Evolutionary conservation across 116 monocot species (phyloP).

Genomic region (Dioscorea cayenensis): DNA sequence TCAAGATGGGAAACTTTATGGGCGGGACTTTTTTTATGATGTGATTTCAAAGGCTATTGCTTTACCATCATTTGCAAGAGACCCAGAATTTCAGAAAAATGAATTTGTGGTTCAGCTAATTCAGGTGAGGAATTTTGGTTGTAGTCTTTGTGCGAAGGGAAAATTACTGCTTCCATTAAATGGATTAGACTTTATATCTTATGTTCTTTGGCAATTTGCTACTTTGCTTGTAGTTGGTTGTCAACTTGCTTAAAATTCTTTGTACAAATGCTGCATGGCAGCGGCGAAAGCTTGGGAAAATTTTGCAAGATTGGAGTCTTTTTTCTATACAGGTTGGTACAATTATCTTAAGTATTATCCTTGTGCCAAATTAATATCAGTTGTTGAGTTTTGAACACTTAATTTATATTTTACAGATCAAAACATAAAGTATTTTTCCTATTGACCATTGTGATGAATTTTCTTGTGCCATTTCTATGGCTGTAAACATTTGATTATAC

Average conservation of each 20-base stretch:
- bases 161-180: neutral
- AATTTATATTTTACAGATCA: no score
- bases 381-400: neutral
- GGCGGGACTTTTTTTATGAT: conserved; percentile 55
- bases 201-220: conserved; percentile 3
- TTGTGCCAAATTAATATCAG: neutral
- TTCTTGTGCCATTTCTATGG: no score
- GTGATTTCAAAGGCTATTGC: conserved; percentile 63
- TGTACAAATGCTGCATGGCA: conserved; percentile 98
- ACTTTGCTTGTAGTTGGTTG: conserved; percentile 42
- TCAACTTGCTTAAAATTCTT: conserved; percentile 87
- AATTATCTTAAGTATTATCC: neutral
- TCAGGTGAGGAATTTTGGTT: conserved; percentile 42
- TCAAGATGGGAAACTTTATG: conserved; percentile 89
- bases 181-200: neutral
- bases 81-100: conserved; percentile 64
- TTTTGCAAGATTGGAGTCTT: conserved; percentile 93
- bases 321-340: conserved; percentile 59
- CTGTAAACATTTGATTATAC: no score
- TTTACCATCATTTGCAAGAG: conserved; percentile 42
- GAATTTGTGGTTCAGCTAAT: conserved; percentile 78
- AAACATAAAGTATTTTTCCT: no score
- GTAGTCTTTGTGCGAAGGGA: conserved; percentile 4
- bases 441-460: no score
- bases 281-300: conserved; percentile 91